Percentiles rank a stretch among this genome's conserved stretches.
Evolutionary conservation across 75 land plant species (phyloP).

Genomic region (Chamaecyparis obtusa): DNA sequence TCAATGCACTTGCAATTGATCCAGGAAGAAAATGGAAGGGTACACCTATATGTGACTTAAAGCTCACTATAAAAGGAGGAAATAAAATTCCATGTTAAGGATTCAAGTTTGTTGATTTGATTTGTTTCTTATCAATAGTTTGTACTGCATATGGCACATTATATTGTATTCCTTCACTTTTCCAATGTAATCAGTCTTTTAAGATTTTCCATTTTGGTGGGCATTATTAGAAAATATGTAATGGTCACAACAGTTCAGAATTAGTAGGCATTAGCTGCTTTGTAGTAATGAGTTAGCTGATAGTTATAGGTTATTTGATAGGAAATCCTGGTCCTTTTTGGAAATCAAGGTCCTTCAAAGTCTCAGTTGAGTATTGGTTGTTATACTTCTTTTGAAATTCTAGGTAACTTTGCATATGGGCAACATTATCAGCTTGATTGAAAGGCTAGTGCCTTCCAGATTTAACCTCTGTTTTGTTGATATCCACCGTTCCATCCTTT

Average conservation of each 20-base stretch:
- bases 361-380: too few species aligned
- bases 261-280: too few species aligned
- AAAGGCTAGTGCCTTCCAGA: too few species aligned
- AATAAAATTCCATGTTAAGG: not conserved
- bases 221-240: not conserved
- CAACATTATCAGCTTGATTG: too few species aligned
- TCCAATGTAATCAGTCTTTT: not conserved
- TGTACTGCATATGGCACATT: not conserved
- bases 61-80: not conserved
- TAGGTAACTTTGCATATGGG: too few species aligned
- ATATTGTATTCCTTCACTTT: not conserved
- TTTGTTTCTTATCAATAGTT: not conserved
- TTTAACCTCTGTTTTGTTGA: too few species aligned
- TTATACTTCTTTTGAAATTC: too few species aligned
- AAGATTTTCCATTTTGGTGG: not conserved
- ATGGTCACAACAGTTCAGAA: not conserved
- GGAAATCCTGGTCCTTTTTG: too few species aligned
- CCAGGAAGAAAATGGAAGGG: conserved; percentile 95
- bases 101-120: not conserved
- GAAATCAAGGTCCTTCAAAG: too few species aligned
- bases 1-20: conserved; percentile 90
- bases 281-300: too few species aligned
- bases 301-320: too few species aligned
- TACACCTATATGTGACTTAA: conserved; percentile 1
- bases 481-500: too few species aligned